Evolutionary conservation across 192 early-diverging fungal genomes (phyloP).

Genomic region (Linnemannia elongata): DNA sequence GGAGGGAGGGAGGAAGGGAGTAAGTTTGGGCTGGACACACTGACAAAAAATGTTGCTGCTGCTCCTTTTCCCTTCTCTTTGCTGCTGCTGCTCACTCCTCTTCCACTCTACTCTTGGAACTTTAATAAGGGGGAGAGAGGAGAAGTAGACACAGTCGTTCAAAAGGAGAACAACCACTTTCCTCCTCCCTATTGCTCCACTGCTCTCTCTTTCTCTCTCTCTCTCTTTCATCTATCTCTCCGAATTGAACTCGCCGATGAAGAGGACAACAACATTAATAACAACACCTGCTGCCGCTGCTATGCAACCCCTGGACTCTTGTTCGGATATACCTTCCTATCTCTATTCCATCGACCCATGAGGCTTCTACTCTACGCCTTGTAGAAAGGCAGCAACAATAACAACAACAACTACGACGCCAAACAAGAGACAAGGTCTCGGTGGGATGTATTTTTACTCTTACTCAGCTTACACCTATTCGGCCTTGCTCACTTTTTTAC

Average conservation of each 20-base stretch:
- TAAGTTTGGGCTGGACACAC: background rate
- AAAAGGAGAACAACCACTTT: background rate
- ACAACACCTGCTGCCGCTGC: background rate
- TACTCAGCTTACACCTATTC: too few species aligned
- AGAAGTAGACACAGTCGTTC: background rate
- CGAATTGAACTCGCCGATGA: background rate
- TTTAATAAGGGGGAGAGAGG: background rate
- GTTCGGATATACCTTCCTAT: too few species aligned
- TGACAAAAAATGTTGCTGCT: conserved; percentile 8
- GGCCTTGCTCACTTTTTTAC: background rate
- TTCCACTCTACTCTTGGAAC: background rate
- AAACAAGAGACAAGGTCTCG: too few species aligned
- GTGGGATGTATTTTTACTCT: too few species aligned
- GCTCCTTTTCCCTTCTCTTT: background rate
- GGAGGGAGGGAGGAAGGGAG: background rate
- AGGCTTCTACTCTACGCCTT: background rate
- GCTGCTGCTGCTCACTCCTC: background rate
- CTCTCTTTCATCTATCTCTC: background rate
- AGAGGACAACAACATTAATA: background rate
- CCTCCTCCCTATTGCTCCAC: too few species aligned
- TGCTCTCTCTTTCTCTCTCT: background rate
- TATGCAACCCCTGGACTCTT: background rate
- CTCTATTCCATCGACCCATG: background rate
- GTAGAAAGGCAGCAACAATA: too few species aligned
- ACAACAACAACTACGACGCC: too few species aligned